A percentile compares a stretch with the other conserved stretches of the same genome.
These are phyloP conservation scores for Noccaea bulbosa DNA, from an alignment of 345 rosid species.

Conservation along the genomic window DNA sequence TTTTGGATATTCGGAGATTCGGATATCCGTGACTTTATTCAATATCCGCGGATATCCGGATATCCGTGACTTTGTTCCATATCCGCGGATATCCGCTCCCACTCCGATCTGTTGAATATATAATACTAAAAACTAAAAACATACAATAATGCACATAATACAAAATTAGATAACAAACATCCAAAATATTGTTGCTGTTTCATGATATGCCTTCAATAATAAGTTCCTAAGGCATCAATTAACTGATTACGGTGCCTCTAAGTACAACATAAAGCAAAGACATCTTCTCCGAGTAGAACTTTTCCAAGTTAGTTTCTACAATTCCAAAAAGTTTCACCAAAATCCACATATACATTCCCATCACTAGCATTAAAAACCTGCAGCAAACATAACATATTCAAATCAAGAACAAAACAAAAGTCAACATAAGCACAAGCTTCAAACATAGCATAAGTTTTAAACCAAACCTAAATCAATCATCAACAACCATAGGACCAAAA, in stretches of 20 bases:
- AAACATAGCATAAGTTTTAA: not conserved
- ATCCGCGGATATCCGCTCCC: too few relatives aligned
- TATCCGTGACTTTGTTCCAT: too few relatives aligned
- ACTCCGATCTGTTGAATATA: too few relatives aligned
- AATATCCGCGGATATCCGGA: not conserved
- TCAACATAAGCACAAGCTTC: not conserved
- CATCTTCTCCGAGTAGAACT: too few relatives aligned
- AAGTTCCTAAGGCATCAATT: too few relatives aligned
- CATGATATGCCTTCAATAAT: too few relatives aligned
- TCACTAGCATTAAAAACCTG: not conserved
- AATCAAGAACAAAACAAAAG: not conserved
- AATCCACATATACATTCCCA: not conserved
- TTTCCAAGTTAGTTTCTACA: not conserved
- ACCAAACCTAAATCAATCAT: not conserved
- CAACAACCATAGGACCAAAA: not conserved
- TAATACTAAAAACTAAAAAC: too few relatives aligned
- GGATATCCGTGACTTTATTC: not conserved
- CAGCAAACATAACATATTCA: not conserved
- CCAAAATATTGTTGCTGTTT: too few relatives aligned
- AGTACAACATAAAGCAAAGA: too few relatives aligned
- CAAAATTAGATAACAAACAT: too few relatives aligned
- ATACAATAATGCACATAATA: too few relatives aligned
- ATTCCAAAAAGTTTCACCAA: not conserved
- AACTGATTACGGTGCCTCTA: too few relatives aligned
- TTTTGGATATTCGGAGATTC: not conserved